phyloP scores from a whole-genome alignment of 345 rosid species.

The Sisymbrium irio region DNA sequence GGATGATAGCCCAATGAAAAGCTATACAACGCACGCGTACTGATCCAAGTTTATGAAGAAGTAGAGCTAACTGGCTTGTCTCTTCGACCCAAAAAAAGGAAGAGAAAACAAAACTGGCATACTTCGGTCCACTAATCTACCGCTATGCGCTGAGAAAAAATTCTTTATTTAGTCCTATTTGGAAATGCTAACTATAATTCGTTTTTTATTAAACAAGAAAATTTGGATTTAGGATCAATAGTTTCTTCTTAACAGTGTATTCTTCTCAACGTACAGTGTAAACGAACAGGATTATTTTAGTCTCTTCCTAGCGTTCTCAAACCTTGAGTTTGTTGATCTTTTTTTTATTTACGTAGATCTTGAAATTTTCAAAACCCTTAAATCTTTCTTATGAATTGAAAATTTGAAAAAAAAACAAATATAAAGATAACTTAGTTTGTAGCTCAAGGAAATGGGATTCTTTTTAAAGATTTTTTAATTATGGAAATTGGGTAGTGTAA shows the following conservation, averaged over 20 bases:
- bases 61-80: neutral
- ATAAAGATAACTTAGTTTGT: slow-evolving; percentile 29
- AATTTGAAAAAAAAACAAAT: neutral
- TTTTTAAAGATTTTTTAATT: slow-evolving; percentile 6
- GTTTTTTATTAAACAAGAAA: neutral
- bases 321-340: too few species aligned
- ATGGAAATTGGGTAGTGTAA: slow-evolving; percentile 31
- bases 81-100: neutral
- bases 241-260: too few species aligned
- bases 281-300: too few species aligned
- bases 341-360: neutral
- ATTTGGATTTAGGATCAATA: too few species aligned
- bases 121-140: neutral
- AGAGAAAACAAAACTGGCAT: neutral
- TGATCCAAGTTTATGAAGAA: too few species aligned
- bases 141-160: neutral
- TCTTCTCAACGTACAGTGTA: too few species aligned
- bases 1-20: neutral
- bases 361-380: neutral
- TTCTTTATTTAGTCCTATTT: neutral
- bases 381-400: neutral
- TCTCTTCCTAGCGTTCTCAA: too few species aligned
- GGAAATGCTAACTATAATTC: neutral
- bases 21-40: too few species aligned
- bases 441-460: slow-evolving; percentile 16